Conservation (phyloP, 163 green algal genomes). For the Chlorella variabilis region DNA sequence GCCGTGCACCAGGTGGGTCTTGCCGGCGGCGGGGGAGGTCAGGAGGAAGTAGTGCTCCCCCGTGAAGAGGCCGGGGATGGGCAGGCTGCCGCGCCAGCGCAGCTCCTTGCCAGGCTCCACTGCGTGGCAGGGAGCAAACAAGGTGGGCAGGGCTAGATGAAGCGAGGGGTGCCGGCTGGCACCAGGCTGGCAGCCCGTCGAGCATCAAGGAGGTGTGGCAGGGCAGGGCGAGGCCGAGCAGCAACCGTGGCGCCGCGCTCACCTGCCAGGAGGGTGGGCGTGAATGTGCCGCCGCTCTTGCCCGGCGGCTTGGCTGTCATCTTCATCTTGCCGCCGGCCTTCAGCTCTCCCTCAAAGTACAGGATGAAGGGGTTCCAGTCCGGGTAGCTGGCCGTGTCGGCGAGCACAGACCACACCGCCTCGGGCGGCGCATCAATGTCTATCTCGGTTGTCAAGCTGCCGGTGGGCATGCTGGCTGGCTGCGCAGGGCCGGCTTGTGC, state of each 20-base stretch:
- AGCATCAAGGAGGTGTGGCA: too few relatives aligned
- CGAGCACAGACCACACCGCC: not conserved
- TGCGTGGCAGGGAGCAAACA: not conserved
- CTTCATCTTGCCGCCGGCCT: not conserved
- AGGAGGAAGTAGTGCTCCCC: slow-evolving; percentile 8
- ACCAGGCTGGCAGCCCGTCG: too few relatives aligned
- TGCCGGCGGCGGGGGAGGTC: not conserved
- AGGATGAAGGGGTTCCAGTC: slow-evolving; percentile 15
- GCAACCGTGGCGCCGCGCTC: too few relatives aligned
- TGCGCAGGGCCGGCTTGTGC: too few relatives aligned
- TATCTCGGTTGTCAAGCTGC: not conserved
- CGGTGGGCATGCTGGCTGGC: not conserved
- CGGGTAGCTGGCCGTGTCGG: not conserved
- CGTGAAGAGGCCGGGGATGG: slow-evolving; percentile 15
- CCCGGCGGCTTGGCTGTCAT: not conserved
- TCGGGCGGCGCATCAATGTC: slow-evolving; percentile 5
- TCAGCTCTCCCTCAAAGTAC: not conserved
- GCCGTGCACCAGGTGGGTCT: slow-evolving; percentile 11
- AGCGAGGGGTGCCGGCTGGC: too few relatives aligned
- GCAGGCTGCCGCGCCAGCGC: not conserved
- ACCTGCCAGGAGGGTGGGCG: not conserved
- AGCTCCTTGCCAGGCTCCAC: slow-evolving; percentile 5
- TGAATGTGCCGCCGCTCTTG: not conserved
- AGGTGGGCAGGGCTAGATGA: too few relatives aligned
- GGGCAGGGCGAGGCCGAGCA: too few relatives aligned